These are phyloP conservation scores for Candida parachauliodes DNA, from an alignment of 805 yeast genomes.

Conservation along the genomic window DNA sequence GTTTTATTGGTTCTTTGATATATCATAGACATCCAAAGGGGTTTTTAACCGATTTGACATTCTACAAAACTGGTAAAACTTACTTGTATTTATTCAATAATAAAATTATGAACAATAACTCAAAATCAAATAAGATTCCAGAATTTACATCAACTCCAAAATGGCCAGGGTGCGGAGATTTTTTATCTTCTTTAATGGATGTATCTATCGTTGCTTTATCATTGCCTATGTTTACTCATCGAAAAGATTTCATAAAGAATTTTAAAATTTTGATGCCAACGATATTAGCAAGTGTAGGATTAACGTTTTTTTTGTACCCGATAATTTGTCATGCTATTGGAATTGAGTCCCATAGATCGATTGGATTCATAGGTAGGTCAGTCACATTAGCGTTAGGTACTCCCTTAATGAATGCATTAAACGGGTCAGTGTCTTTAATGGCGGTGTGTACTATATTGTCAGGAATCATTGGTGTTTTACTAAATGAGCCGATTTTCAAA, in stretches of 20 bases:
- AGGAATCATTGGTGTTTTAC: constrained; percentile 71
- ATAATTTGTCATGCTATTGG: constrained; percentile 64
- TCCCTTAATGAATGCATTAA: constrained; percentile 64
- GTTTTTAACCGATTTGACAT: constrained; percentile 48
- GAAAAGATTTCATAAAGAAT: constrained; percentile 58
- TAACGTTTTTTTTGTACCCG: constrained; percentile 68
- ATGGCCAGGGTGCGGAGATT: constrained; percentile 82
- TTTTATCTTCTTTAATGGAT: constrained; percentile 64
- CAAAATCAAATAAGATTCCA: constrained; percentile 15
- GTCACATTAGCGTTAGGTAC: constrained; percentile 78
- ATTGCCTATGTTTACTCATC: constrained; percentile 72
- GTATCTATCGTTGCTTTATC: constrained; percentile 72
- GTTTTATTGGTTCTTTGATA: constrained; percentile 58
- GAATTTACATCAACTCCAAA: constrained; percentile 31
- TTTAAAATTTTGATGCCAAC: constrained; percentile 60
- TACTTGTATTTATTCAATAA: constrained; percentile 57
- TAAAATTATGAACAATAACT: constrained; percentile 24
- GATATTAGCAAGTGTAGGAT: constrained; percentile 49
- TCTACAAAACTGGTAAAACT: constrained; percentile 67
- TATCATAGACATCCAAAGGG: constrained; percentile 40
- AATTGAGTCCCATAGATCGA: constrained; percentile 53
- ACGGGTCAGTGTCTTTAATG: constrained; percentile 68
- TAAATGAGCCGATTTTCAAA: constrained; percentile 52
- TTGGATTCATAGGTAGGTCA: constrained; percentile 77
- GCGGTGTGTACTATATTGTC: constrained; percentile 75